Evolutionary conservation across 805 yeast genomes (phyloP), one percentile per base, ranked within the genome.

Genomic region (Cyberlindnera galapagoensis): DNA sequence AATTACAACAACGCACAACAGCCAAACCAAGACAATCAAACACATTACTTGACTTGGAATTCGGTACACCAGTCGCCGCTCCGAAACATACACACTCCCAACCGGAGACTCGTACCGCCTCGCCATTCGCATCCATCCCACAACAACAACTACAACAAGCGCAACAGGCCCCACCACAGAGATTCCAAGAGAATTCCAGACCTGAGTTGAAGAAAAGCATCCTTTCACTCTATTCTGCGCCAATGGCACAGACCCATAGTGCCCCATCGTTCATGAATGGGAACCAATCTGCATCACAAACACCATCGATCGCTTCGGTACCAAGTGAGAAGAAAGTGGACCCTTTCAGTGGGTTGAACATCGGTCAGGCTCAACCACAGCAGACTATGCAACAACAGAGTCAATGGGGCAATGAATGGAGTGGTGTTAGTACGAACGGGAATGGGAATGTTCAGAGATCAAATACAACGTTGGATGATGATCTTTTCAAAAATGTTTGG

Each of bases 151-250:
- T 44, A 23, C 35, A 28, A 18, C 28, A 26, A 19, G 37, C 26
- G 23, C 45, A 40, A 19, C 46, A 33, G 25, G 42, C 39, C 30
- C 40, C 47, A 20, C 6, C 28, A 10, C 11, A 18, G 9, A 24
- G 8, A 10, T 9, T 13, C 8, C 12, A 24, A 7, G 45, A 51
- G 21, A 40, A 33, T 38, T 35, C 67, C 21, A 70, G 95, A 50
- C 90, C 92, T 4, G 97, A 90, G 51, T 68, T 92, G 56, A 92
- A 92, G 53, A 85, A 85, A 60, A 85, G 96, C 1, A 92, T 92
- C 38, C 61, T 92, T 38, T 86, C 97, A 16, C 67, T 92, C 33
- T 92, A 92, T 56, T 74, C 94, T 2, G 71, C 83, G 3, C 82
- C 69, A 6, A 31, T 42, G 27, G 45, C 45, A 7, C n/a, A n/a